Percentiles rank a stretch among this genome's conserved stretches.
Conservation (phyloP, 371 early-diverging fungal genomes). For the Amoeboaphelidium protococcarum region DNA sequence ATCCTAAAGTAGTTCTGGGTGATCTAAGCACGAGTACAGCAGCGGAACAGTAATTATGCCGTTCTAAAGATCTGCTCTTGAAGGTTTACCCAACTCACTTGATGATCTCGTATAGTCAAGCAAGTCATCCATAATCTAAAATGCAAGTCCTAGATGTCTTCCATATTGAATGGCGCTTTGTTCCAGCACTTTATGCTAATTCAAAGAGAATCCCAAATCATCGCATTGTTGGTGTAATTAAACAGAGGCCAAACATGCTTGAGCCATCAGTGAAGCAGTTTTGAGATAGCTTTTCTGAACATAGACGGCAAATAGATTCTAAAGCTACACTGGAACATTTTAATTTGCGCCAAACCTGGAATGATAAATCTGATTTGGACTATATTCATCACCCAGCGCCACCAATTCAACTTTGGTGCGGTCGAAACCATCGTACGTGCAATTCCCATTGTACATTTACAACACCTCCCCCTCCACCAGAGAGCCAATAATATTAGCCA, state of each 20-base stretch:
- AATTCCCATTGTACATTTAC: conserved; percentile 48
- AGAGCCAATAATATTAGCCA: conserved; percentile 73
- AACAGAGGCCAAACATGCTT: conserved; percentile 63
- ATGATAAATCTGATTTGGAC: neutral
- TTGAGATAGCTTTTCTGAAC: conserved; percentile 82
- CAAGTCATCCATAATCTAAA: conserved; percentile 82
- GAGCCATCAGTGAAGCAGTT: conserved; percentile 79
- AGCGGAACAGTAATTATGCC: conserved; percentile 83
- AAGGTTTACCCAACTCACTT: conserved; percentile 58
- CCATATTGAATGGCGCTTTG: conserved; percentile 60
- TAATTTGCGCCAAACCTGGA: neutral
- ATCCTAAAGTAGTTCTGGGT: no score
- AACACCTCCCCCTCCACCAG: conserved; percentile 89
- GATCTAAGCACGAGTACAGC: conserved; percentile 65
- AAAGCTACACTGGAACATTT: neutral
- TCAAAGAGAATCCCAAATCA: neutral
- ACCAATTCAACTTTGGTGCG: conserved; percentile 18
- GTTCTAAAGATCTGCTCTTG: conserved; percentile 46
- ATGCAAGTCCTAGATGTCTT: conserved; percentile 64
- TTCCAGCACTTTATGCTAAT: conserved; percentile 12
- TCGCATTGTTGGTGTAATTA: conserved; percentile 34
- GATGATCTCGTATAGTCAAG: conserved; percentile 56
- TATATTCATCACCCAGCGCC: conserved; percentile 27
- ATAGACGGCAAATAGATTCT: conserved; percentile 43
- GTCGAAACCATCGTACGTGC: neutral